Base-by-base conservation (phyloP, 441 rosid species). In the Pelargonium fulgidum region DNA sequence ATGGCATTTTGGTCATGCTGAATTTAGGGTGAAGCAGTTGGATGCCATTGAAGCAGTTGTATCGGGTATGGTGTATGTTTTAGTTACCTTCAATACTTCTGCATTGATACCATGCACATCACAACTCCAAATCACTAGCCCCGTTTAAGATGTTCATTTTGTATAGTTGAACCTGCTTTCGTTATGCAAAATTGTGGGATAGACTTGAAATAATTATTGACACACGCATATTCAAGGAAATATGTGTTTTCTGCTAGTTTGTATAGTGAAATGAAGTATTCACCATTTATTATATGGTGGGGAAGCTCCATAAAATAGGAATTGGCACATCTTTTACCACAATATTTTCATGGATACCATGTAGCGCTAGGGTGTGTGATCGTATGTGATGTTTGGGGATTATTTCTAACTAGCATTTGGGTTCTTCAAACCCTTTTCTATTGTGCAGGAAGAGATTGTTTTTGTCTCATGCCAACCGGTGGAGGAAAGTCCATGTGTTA, bases 401-500 rank as follows among this genome's bases (percentile, higher is more conserved):
- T 24, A n/a, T 33, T 2, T 29, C 17, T 5, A 4, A 39, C 41
- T 54, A 66, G 65, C 26, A 17, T 24, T 39, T 9, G 13, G 11
- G 8, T 26, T 17, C 45, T 14, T 29, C 41, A 56, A 47, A 44
- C 41, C 13, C 58, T 26, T 64, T 24, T 36, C 64, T 2, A 16
- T 41, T 61, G 65, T 68, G 62, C 75, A 93, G 99, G 99, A 73
- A 86, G 91, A 72, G 99, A 94, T 79, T 94, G 97, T 72, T 90
- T 94, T 78, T 94, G 97, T 70, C 80, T 94, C 68, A 91, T 94
- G 99, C 97, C 99, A 4, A 94, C 96, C 16, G 97, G 99, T 56
- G 94, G 97, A 77, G 99, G 97, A 63, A 94, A 94, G 82, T 94
- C 97, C 9, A 87, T 91, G 84, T 91, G 99, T 78, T 91, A 90